Evolutionary conservation across 2,329 filamentous ascomycete genomes (phyloP), one percentile per base, ranked within the genome.

Genomic region (Colletotrichum tropicale): DNA sequence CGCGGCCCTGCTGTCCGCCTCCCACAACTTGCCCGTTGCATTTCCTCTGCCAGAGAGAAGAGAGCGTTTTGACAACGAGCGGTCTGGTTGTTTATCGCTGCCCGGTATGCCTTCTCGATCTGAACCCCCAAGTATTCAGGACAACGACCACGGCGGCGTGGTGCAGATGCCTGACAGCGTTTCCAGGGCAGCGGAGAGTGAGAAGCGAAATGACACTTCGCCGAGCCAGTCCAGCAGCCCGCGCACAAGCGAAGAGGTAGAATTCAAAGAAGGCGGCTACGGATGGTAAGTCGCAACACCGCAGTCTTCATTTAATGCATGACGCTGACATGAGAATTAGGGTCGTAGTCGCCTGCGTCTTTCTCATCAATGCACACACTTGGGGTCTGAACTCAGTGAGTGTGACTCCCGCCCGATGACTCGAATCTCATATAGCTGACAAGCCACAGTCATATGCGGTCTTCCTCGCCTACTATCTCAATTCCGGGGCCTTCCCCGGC

Each of bases 341-440:
- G 86, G 87, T 92, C 26, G 91, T 91, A 70, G 88, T 91, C n/a
- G 79, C 85, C 4, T 88, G 86, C 52, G 85, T 89, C 76, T 87
- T 89, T 66, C 82, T 91, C 76, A 89, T 94, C 73, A 94, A 94
- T 80, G 91, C 89, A 9, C 93, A 95, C 81, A 95, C 93, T 1
- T 95, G 94, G 94, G 94, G 94, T 9, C 85, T 95, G 76, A 95
- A 95, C 81, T 91, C 90, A 71, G 89, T 91, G 78, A 72, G 88
- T 79, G 52, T 8, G 10, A 8, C 13, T 3, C 26, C 26, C n/a
- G 28, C 12, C 13, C 9, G 43, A 18, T 43, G 36, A n/a, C 28
- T 66, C 30, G 60, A n/a, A 38, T 61, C 18, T 21, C 24, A 28
- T 13, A 21, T 58, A 62, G 36, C 48, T 76, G 16, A 77, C 60